These are phyloP conservation scores for Sphagnurus paluster DNA, from an alignment of 1,284 basidiomycete genomes.

Conservation along the genomic window DNA sequence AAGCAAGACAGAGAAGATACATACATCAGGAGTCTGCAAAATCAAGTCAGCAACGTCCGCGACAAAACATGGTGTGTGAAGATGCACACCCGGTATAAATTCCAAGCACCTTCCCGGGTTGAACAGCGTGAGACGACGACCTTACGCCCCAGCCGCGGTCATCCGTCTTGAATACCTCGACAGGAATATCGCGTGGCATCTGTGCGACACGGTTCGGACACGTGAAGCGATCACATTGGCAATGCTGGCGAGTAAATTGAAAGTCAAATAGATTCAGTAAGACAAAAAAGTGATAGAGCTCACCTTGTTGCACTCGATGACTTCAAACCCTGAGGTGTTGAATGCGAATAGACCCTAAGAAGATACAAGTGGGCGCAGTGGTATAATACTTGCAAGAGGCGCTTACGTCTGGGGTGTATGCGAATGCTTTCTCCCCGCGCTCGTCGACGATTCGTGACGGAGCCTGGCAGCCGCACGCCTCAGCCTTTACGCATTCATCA, in stretches of 20 bases:
- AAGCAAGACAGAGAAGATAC: slow-evolving; percentile 4
- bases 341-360: slow-evolving; percentile 53
- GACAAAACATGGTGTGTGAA: not conserved
- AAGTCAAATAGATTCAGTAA: not conserved
- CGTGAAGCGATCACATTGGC: slow-evolving; percentile 36
- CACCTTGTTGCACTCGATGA: slow-evolving; percentile 64
- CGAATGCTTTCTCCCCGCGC: slow-evolving; percentile 29
- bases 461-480: slow-evolving; percentile 33
- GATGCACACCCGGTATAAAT: slow-evolving; percentile 60
- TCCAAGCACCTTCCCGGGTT: slow-evolving; percentile 57
- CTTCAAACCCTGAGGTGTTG: slow-evolving; percentile 42
- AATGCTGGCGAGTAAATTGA: slow-evolving; percentile 34
- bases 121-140: slow-evolving; percentile 35
- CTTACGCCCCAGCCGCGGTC: slow-evolving; percentile 58
- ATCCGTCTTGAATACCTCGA: slow-evolving; percentile 60
- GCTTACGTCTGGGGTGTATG: slow-evolving; percentile 40
- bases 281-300: not conserved
- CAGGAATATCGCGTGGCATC: slow-evolving; percentile 42
- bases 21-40: slow-evolving; percentile 31
- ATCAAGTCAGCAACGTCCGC: not conserved
- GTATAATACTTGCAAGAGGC: not conserved
- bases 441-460: slow-evolving; percentile 26
- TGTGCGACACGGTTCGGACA: slow-evolving; percentile 60
- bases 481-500: slow-evolving; percentile 19
- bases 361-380: not conserved